These are phyloP conservation scores for Suhomyces prunicola DNA, from an alignment of 805 yeast species.

Conservation along the genomic window DNA sequence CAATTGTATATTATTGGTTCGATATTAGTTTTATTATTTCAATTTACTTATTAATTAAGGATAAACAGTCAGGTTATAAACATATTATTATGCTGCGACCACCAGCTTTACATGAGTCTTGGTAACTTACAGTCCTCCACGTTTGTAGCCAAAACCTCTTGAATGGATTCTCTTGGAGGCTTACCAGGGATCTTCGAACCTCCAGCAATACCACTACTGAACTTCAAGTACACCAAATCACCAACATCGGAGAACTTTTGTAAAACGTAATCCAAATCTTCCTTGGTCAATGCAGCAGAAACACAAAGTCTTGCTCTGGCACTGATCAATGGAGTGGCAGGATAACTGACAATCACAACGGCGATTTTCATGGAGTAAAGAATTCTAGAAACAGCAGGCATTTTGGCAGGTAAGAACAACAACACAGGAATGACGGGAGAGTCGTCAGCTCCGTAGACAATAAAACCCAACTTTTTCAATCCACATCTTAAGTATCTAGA, in stretches of 20 bases:
- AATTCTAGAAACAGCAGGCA: slow-evolving; percentile 88
- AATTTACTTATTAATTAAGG: not conserved
- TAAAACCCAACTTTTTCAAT: slow-evolving; percentile 86
- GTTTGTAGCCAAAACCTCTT: slow-evolving; percentile 70
- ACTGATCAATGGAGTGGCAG: slow-evolving; percentile 90
- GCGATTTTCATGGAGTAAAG: slow-evolving; percentile 80
- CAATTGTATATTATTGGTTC: not conserved
- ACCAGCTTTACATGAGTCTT: slow-evolving; percentile 14
- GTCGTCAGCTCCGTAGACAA: slow-evolving; percentile 92
- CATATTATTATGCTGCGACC: not conserved
- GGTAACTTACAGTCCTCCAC: slow-evolving; percentile 57
- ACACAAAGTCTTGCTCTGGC: slow-evolving; percentile 93
- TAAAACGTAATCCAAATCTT: slow-evolving; percentile 81
- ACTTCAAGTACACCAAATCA: slow-evolving; percentile 68
- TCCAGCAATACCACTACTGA: slow-evolving; percentile 74
- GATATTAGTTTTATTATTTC: not conserved
- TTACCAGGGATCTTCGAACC: slow-evolving; percentile 54
- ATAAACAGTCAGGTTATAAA: not conserved
- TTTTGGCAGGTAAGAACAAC: slow-evolving; percentile 85
- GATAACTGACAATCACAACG: slow-evolving; percentile 95
- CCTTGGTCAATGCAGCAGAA: slow-evolving; percentile 87
- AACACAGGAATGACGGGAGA: slow-evolving; percentile 93
- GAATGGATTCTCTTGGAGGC: slow-evolving; percentile 73
- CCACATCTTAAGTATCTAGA: slow-evolving; percentile 91
- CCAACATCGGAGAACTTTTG: slow-evolving; percentile 75